phyloP scores from a whole-genome alignment of 2,329 filamentous ascomycete genomes.

The Cryphonectria nitschkei region DNA sequence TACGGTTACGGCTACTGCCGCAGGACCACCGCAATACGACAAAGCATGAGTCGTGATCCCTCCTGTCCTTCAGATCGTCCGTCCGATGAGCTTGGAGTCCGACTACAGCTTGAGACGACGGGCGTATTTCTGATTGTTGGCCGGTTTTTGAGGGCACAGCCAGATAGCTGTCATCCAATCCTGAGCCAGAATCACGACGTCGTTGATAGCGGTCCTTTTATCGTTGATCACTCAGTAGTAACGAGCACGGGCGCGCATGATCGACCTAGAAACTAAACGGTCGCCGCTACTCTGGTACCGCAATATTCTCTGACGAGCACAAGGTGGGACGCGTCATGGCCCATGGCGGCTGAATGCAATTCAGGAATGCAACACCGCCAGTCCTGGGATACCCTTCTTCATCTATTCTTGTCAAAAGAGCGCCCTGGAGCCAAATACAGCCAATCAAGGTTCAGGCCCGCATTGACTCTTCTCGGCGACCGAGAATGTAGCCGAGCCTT shows the following conservation, averaged over 20 bases:
- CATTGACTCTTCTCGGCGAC: constrained; percentile 11
- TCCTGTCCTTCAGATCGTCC: not conserved
- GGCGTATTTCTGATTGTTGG: not conserved
- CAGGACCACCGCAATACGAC: not conserved
- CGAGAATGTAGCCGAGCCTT: constrained; percentile 22
- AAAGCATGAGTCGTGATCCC: not conserved
- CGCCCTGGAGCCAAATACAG: not conserved
- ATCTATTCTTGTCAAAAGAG: not conserved
- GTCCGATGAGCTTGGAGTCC: not conserved
- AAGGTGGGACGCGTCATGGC: not conserved
- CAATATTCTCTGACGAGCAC: not conserved
- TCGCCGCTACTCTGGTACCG: not conserved
- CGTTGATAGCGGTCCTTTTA: not conserved
- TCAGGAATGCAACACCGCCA: not conserved
- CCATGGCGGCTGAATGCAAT: not conserved
- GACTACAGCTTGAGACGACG: not conserved
- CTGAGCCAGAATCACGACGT: not conserved
- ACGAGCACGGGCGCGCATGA: not conserved
- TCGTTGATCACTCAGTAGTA: not conserved
- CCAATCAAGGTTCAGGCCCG: not conserved
- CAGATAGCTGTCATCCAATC: not conserved
- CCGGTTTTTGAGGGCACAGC: not conserved
- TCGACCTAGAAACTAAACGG: not conserved
- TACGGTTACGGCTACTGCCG: not conserved
- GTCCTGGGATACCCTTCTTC: not conserved